phyloP scores from a whole-genome alignment of 73 alveolate species.

The Paramecium caudatum region DNA sequence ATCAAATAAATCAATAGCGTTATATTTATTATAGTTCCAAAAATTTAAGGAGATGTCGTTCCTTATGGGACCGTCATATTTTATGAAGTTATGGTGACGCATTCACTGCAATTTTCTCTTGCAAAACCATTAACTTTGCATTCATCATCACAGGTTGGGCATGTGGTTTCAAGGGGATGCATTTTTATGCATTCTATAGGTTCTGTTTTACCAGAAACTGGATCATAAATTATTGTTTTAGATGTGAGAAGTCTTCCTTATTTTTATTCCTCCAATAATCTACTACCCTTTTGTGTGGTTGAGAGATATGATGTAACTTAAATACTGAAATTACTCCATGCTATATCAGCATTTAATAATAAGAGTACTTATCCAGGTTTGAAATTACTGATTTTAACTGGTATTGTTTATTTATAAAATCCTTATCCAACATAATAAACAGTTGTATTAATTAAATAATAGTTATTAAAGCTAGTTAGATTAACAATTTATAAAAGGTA shows the following conservation, averaged over 20 bases:
- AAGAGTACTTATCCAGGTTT: not conserved
- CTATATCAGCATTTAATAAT: not conserved
- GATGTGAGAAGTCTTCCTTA: too few species aligned
- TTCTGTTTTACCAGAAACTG: not conserved
- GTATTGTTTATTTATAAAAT: not conserved
- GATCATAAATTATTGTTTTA: too few species aligned
- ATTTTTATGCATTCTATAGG: not conserved
- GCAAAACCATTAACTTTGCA: not conserved
- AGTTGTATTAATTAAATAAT: not conserved
- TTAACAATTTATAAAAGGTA: not conserved
- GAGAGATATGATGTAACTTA: not conserved
- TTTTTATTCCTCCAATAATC: too few species aligned
- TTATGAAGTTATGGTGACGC: too few species aligned
- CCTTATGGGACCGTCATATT: too few species aligned
- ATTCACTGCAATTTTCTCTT: not conserved
- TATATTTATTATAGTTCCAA: too few species aligned
- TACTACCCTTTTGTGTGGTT: not conserved
- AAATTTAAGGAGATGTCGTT: too few species aligned
- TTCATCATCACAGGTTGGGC: not conserved
- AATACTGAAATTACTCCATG: not conserved
- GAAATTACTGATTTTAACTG: not conserved
- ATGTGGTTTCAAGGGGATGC: not conserved
- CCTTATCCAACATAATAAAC: not conserved
- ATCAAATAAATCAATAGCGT: too few species aligned
- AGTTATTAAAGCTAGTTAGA: not conserved